Percentiles rank a stretch among this genome's conserved stretches.
phyloP scores from a whole-genome alignment of 2,329 filamentous ascomycete species.

The Phoma sp. region DNA sequence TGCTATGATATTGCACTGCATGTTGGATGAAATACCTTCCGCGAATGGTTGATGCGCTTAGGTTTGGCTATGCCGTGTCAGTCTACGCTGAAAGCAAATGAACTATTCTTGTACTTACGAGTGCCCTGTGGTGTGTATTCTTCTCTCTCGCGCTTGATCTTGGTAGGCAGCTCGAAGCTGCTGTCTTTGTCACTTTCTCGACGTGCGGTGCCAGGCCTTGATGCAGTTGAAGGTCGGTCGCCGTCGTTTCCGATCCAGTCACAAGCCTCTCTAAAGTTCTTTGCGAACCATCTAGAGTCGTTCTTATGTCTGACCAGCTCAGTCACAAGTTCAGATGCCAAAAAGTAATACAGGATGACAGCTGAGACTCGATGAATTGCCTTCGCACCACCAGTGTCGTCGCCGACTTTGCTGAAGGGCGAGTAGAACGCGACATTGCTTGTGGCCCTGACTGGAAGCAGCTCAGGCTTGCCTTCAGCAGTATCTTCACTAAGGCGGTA shows the following conservation, averaged over 20 bases:
- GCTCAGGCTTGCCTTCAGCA: constrained; percentile 23
- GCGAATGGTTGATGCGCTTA: constrained; percentile 13
- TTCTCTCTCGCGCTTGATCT: constrained; percentile 35
- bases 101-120: constrained; percentile 10
- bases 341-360: constrained; percentile 34
- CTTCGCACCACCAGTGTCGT: constrained; percentile 33
- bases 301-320: constrained; percentile 31
- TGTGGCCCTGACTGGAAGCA: constrained; percentile 34
- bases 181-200: constrained; percentile 24
- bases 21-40: constrained; percentile 4
- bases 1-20: neutral
- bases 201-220: constrained; percentile 23
- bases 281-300: constrained; percentile 37
- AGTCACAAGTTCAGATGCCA: constrained; percentile 33
- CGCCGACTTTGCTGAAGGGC: constrained; percentile 37
- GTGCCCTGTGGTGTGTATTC: constrained; percentile 31
- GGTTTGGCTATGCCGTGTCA: constrained; percentile 8
- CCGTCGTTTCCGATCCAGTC: constrained; percentile 35
- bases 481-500: constrained; percentile 30
- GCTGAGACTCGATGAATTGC: constrained; percentile 37
- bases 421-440: constrained; percentile 36
- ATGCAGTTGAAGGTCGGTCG: constrained; percentile 28
- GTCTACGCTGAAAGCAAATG: neutral
- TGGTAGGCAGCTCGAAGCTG: constrained; percentile 20
- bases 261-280: constrained; percentile 37